These are phyloP conservation scores for Macaranga tanarius DNA, from an alignment of 441 rosid species.

Conservation along the genomic window DNA sequence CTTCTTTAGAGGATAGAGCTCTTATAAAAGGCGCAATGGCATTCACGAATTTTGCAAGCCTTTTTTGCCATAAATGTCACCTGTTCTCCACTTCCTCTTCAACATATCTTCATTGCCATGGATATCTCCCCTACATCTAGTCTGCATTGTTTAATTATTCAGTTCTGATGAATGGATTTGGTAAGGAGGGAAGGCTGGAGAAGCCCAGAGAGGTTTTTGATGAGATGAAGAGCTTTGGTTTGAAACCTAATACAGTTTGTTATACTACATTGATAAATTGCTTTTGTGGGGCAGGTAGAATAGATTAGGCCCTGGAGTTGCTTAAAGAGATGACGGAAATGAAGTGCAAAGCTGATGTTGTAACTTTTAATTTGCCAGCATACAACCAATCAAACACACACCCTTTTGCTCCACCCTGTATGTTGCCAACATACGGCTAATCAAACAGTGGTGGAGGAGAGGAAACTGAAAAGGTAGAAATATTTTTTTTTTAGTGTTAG, in stretches of 20 bases:
- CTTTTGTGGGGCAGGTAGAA: conserved; percentile 53
- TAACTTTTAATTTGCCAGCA: too few species aligned
- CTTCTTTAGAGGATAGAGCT: conserved; percentile 24
- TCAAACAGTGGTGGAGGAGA: too few species aligned
- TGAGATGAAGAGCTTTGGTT: conserved; percentile 58
- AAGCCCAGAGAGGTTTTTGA: conserved; percentile 55
- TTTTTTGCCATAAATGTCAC: conserved; percentile 16
- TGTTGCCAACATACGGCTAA: too few species aligned
- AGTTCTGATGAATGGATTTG: conserved; percentile 63
- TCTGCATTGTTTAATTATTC: too few species aligned
- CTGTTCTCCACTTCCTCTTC: conserved; percentile 38
- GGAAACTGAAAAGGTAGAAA: too few species aligned
- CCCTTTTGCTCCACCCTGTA: too few species aligned
- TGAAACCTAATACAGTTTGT: conserved; percentile 60
- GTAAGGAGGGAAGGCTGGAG: conserved; percentile 58
- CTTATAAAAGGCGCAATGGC: neutral
- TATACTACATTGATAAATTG: conserved; percentile 75
- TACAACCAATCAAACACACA: too few species aligned
- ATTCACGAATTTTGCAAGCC: conserved; percentile 28
- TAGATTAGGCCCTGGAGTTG: conserved; percentile 17
- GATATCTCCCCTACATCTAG: conserved; percentile 65
- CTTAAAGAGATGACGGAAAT: too few species aligned
- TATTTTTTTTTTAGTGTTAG: too few species aligned
- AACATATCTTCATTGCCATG: conserved; percentile 48
- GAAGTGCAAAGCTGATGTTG: too few species aligned